phyloP scores from a whole-genome alignment of 2,329 filamentous ascomycete species.

The Fusarium marasasianum region DNA sequence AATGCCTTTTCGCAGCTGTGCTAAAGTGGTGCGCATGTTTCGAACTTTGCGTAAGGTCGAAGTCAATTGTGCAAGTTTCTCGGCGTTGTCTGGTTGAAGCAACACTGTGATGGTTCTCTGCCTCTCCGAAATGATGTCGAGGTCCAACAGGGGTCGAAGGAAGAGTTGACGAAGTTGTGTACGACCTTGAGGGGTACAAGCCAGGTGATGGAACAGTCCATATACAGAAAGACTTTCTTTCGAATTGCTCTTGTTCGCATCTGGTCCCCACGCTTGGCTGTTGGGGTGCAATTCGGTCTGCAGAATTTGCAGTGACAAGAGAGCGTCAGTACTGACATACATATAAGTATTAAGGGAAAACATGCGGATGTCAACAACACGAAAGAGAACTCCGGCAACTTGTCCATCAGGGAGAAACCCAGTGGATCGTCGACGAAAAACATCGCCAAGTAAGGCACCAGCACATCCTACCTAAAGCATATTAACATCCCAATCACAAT shows the following conservation, averaged over 20 bases:
- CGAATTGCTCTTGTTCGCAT: constrained; percentile 59
- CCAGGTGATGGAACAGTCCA: constrained; percentile 80
- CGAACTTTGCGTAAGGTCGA: constrained; percentile 75
- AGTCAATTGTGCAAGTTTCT: constrained; percentile 63
- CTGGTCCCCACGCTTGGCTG: constrained; percentile 73
- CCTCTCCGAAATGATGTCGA: constrained; percentile 74
- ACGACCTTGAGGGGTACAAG: constrained; percentile 82
- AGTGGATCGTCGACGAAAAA: constrained; percentile 69
- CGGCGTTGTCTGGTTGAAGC: constrained; percentile 72
- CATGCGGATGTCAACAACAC: constrained; percentile 74
- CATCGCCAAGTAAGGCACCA: constrained; percentile 83
- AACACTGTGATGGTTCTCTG: constrained; percentile 76
- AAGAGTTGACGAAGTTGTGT: constrained; percentile 80
- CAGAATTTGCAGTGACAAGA: constrained; percentile 85
- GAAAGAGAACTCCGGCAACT: constrained; percentile 60
- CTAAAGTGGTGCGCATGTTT: constrained; percentile 76
- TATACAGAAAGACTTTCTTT: constrained; percentile 89
- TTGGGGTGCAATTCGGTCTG: constrained; percentile 85
- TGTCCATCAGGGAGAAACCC: constrained; percentile 70
- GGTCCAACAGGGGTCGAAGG: constrained; percentile 77
- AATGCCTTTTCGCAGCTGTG: constrained; percentile 81
- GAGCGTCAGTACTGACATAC: constrained; percentile 83
- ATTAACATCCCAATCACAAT: constrained; percentile 6
- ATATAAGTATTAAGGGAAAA: constrained; percentile 74
- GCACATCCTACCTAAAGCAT: constrained; percentile 76